phyloP scores from a whole-genome alignment of 2,329 filamentous ascomycete genomes.

The Fusarium dimerum region DNA sequence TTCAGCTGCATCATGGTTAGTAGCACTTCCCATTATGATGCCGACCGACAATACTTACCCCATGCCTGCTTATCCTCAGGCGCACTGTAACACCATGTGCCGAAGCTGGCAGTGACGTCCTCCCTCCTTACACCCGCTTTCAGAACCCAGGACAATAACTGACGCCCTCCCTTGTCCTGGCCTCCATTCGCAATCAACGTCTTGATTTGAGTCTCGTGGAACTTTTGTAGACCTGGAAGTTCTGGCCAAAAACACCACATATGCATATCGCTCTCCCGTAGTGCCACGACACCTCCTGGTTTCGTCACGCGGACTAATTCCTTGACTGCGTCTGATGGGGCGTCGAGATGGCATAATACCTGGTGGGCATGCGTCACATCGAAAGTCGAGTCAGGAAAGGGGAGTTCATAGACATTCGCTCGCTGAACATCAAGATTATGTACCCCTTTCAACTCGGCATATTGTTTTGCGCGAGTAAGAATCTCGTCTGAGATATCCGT shows the following conservation, averaged over 20 bases:
- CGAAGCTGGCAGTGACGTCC: conserved; percentile 26
- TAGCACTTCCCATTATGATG: rapidly evolving
- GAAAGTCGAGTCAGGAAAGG: conserved; percentile 41
- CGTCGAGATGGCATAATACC: conserved; percentile 43
- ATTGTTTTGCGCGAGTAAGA: conserved; percentile 27
- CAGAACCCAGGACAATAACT: conserved; percentile 31
- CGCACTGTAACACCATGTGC: conserved; percentile 33
- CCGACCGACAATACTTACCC: conserved; percentile 18
- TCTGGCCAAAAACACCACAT: conserved; percentile 34
- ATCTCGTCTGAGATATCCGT: conserved; percentile 36
- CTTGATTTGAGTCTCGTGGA: conserved; percentile 23
- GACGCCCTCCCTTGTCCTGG: conserved; percentile 27
- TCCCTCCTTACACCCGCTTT: conserved; percentile 24
- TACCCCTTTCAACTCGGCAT: conserved; percentile 22
- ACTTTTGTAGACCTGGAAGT: conserved; percentile 22
- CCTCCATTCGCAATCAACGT: conserved; percentile 27
- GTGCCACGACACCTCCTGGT: conserved; percentile 44
- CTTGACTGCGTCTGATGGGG: conserved; percentile 34
- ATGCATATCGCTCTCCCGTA: conserved; percentile 32
- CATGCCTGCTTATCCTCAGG: conserved; percentile 26
- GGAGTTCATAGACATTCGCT: conserved; percentile 35
- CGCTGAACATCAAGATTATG: conserved; percentile 30
- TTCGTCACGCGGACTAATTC: conserved; percentile 47
- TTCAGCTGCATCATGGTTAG: conserved; percentile 18
- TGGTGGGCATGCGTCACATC: conserved; percentile 47